phyloP scores from a whole-genome alignment of 1,284 basidiomycete genomes.

The Boletus sp. region DNA sequence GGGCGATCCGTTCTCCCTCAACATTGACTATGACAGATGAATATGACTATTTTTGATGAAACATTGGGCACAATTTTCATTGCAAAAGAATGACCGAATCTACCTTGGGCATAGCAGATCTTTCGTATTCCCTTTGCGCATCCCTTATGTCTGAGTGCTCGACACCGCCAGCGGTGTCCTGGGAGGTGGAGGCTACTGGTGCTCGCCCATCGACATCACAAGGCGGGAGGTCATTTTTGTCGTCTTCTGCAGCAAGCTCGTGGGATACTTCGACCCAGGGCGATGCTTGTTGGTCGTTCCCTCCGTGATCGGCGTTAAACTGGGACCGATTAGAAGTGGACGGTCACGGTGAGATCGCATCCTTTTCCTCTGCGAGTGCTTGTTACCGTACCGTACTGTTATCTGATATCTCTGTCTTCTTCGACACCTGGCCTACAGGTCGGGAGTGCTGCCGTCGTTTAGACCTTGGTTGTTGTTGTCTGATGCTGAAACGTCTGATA shows the following conservation, averaged over 20 bases:
- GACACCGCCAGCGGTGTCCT: not conserved
- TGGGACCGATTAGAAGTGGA: not conserved
- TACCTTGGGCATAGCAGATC: conserved; percentile 3
- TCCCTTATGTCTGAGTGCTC: not conserved
- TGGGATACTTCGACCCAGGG: not conserved
- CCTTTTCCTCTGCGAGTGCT: not conserved
- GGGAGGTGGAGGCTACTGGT: not conserved
- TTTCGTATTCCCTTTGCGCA: not conserved
- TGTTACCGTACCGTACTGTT: not conserved
- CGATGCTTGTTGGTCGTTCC: not conserved
- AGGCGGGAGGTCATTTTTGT: not conserved
- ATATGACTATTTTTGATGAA: not conserved
- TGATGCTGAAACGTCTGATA: not conserved
- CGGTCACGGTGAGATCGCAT: not conserved
- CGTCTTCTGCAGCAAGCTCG: not conserved
- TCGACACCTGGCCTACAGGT: not conserved
- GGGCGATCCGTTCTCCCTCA: not conserved
- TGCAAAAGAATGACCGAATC: not conserved
- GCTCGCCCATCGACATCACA: not conserved
- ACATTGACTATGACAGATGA: not conserved
- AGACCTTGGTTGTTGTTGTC: not conserved
- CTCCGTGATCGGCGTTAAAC: not conserved
- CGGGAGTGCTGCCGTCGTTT: not conserved
- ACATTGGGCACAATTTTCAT: not conserved
- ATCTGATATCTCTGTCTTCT: not conserved